Conservation (phyloP, 2,329 filamentous ascomycete genomes). For the Fusarium neocosmosporiellum region DNA sequence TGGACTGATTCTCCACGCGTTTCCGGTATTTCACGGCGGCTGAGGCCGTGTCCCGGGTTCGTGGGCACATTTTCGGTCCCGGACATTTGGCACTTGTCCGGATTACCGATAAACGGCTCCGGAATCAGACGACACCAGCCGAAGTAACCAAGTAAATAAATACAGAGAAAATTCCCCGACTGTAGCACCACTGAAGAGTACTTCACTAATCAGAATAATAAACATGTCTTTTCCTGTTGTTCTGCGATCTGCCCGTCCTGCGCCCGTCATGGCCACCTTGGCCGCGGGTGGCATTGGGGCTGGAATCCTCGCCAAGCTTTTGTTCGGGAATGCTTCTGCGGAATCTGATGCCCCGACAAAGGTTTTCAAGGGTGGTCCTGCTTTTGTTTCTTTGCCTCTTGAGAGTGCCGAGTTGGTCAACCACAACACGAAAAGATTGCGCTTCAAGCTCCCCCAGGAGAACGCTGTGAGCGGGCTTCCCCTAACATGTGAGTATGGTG, state of each 20-base stretch:
- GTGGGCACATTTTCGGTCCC: conserved; percentile 1
- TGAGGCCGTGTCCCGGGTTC: background rate
- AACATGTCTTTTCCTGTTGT: conserved; percentile 27
- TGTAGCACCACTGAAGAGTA: background rate
- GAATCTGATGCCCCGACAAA: conserved; percentile 28
- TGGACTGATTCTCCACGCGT: background rate
- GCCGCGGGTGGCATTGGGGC: conserved; percentile 30
- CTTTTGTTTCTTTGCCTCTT: conserved; percentile 60
- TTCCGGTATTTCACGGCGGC: background rate
- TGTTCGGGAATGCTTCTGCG: conserved; percentile 36
- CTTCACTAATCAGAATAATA: background rate
- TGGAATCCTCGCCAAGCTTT: conserved; percentile 33
- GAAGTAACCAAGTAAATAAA: background rate
- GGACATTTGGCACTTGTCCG: conserved; percentile 25
- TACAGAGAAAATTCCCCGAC: background rate
- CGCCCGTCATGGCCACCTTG: conserved; percentile 37
- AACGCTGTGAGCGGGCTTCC: conserved; percentile 60
- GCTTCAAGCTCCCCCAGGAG: conserved; percentile 64
- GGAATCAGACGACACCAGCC: background rate
- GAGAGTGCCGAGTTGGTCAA: conserved; percentile 65
- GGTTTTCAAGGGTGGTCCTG: conserved; percentile 51
- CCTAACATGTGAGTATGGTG: conserved; percentile 58
- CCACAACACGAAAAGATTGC: conserved; percentile 68
- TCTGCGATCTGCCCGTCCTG: conserved; percentile 31
- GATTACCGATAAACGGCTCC: background rate